Evolutionary conservation across 1,139 yeast genomes (phyloP).

Genomic region (Geotrichum restrictum): DNA sequence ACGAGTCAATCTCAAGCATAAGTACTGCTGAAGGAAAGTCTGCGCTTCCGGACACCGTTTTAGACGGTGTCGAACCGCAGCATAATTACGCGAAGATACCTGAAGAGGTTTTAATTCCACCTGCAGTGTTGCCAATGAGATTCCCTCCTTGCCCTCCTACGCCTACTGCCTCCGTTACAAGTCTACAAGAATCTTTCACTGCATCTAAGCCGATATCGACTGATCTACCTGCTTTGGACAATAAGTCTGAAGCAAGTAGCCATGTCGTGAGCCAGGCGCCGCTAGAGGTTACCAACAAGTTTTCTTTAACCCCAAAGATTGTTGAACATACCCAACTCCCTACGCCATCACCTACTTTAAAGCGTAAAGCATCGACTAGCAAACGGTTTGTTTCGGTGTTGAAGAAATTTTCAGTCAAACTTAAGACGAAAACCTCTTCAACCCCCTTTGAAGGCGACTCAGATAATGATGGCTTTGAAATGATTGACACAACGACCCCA

Average conservation of each 20-base stretch:
- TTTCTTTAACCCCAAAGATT: too few species aligned
- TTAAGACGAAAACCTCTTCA: constrained; percentile 3
- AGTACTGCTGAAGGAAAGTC: not conserved
- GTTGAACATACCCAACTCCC: not conserved
- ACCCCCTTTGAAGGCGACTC: not conserved
- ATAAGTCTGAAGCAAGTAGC: not conserved
- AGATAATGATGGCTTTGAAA: constrained; percentile 2
- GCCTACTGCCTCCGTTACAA: not conserved
- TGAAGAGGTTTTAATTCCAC: not conserved
- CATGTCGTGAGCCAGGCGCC: not conserved
- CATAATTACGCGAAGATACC: too few species aligned
- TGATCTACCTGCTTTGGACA: not conserved
- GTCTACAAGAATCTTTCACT: not conserved
- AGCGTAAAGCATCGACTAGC: constrained; percentile 9
- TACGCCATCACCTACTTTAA: not conserved
- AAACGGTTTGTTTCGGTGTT: constrained; percentile 7
- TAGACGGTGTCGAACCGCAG: too few species aligned
- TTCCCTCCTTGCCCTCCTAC: constrained; percentile 6
- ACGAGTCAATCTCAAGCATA: not conserved
- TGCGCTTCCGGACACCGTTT: not conserved
- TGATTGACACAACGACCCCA: not conserved
- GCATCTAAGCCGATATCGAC: not conserved
- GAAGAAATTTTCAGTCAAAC: constrained; percentile 9
- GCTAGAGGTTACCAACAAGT: too few species aligned
- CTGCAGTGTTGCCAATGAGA: not conserved